Evolutionary conservation across 164 flowering plant genomes (phyloP).

Genomic region (Macadamia tetraphylla): DNA sequence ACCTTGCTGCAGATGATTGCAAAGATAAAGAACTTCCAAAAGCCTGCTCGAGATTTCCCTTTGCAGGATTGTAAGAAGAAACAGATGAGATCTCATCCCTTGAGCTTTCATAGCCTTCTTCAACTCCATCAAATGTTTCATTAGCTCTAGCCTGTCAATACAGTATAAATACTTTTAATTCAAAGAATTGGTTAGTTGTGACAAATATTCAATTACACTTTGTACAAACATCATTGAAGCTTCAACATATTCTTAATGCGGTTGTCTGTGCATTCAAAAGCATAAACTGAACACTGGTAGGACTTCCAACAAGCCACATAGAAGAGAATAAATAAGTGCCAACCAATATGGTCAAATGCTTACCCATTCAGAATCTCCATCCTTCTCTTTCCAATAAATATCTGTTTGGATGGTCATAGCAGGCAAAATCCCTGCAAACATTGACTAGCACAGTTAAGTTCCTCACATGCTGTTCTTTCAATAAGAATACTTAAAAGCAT

Average conservation of each 20-base stretch:
- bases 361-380: constrained; percentile 90
- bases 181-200: background rate
- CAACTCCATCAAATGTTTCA: constrained; percentile 69
- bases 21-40: constrained; percentile 81
- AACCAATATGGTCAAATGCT: constrained; percentile 6
- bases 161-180: background rate
- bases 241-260: too few relatives aligned
- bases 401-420: constrained; percentile 50
- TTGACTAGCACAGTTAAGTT: constrained; percentile 5
- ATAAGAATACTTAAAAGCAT: too few relatives aligned
- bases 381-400: constrained; percentile 79
- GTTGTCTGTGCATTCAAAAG: too few relatives aligned
- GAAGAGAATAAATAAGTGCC: background rate
- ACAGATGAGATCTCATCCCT: constrained; percentile 86
- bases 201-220: background rate
- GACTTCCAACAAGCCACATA: background rate
- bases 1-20: constrained; percentile 53
- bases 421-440: constrained; percentile 64
- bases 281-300: too few relatives aligned
- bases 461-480: background rate
- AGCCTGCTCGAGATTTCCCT: constrained; percentile 47
- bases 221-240: too few relatives aligned
- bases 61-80: constrained; percentile 72
- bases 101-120: constrained; percentile 92
- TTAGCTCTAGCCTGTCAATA: constrained; percentile 59